These are phyloP conservation scores for Rauvolfia tetraphylla DNA, from an alignment of 257 asterid genomes.

Conservation along the genomic window DNA sequence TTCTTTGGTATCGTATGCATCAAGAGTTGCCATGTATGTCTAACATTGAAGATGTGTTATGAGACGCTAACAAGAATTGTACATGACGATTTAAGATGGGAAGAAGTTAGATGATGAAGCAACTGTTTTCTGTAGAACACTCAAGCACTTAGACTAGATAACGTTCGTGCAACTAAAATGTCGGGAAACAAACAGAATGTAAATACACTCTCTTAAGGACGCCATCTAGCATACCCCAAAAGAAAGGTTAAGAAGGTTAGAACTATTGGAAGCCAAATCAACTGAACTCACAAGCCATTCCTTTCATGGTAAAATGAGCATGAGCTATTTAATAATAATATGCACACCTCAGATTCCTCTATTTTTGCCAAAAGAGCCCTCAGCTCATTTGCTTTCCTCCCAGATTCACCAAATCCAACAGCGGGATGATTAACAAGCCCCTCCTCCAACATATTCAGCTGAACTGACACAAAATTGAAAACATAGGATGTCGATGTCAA, in stretches of 20 bases:
- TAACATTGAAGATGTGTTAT: neutral
- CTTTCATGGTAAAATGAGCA: neutral
- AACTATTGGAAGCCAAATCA: neutral
- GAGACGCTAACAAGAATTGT: neutral
- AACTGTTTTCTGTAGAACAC: neutral
- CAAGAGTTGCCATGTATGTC: neutral
- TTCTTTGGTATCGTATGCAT: neutral
- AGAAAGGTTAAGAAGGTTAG: neutral
- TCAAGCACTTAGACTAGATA: neutral
- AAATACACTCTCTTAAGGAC: neutral
- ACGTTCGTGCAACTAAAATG: neutral
- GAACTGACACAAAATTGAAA: slow-evolving; percentile 68
- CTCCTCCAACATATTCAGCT: slow-evolving; percentile 97
- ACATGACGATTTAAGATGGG: neutral
- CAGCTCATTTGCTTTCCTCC: slow-evolving; percentile 73
- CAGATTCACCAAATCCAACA: slow-evolving; percentile 98
- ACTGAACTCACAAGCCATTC: neutral
- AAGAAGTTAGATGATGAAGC: no score
- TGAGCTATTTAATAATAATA: neutral
- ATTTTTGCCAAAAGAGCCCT: slow-evolving; percentile 88
- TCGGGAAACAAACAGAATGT: neutral
- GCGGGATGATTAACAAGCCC: slow-evolving; percentile 91
- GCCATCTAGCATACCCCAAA: no score
- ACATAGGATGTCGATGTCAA: slow-evolving; percentile 23
- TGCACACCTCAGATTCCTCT: slow-evolving; percentile 94